Conservation (phyloP, 176 grass and related monocot genomes). For the Miscanthus lutarioriparius region DNA sequence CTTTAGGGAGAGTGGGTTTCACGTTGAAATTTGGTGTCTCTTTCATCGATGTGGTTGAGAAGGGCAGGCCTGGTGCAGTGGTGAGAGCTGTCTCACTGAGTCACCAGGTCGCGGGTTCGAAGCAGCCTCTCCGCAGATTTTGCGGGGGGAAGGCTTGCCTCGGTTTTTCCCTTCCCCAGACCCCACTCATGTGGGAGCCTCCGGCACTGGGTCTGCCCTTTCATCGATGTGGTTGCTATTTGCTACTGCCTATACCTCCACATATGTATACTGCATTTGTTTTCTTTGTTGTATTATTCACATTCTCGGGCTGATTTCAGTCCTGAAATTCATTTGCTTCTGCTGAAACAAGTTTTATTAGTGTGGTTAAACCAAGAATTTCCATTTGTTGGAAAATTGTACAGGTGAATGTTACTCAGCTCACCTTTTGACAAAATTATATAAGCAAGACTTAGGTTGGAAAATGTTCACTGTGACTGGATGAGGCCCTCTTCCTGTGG, state of each 20-base stretch:
- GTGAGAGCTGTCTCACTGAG: no score
- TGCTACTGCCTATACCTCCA: neutral
- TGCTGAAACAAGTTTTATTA: neutral
- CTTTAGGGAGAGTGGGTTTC: neutral
- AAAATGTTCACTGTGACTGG: neutral
- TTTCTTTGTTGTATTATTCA: neutral
- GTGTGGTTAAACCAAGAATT: neutral
- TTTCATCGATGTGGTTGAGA: neutral
- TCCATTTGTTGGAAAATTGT: neutral
- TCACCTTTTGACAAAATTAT: neutral
- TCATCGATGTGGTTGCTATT: neutral
- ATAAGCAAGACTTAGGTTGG: neutral
- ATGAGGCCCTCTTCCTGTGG: neutral
- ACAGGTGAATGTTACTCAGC: neutral
- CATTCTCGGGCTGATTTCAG: neutral
- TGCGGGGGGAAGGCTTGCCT: no score
- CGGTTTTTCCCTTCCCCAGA: no score
- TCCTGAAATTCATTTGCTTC: neutral
- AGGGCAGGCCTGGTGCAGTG: no score
- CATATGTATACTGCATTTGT: neutral
- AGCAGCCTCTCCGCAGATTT: no score
- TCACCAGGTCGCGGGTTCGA: no score
- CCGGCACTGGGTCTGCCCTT: no score
- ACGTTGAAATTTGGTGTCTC: neutral
- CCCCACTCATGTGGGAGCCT: no score